A percentile compares a stretch with the other conserved stretches of the same genome.
Conservation (phyloP, 495 filamentous ascomycete species). For the Astrothelium macrocarpum region DNA sequence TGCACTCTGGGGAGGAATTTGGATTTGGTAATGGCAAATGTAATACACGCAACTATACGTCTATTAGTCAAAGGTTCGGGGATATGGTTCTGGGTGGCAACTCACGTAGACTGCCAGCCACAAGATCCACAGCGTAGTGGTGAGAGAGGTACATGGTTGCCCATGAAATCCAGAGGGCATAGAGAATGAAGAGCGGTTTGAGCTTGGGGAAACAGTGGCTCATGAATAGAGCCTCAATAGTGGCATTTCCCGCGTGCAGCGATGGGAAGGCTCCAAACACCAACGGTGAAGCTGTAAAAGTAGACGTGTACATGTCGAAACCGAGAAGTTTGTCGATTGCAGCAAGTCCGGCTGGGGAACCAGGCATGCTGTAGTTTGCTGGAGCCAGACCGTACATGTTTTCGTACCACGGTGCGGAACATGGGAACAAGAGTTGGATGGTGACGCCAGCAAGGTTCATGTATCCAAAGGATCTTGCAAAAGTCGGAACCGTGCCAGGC, state of each 20-base stretch:
- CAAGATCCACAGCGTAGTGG: slow-evolving; percentile 89
- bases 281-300: slow-evolving; percentile 76
- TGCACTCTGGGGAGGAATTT: slow-evolving; percentile 75
- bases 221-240: slow-evolving; percentile 86
- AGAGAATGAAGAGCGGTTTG: slow-evolving; percentile 63
- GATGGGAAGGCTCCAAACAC: slow-evolving; percentile 94
- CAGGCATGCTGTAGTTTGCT: slow-evolving; percentile 81
- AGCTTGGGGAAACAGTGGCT: slow-evolving; percentile 76
- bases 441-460: slow-evolving; percentile 78
- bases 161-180: slow-evolving; percentile 92
- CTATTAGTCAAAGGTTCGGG: slow-evolving; percentile 9
- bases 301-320: slow-evolving; percentile 82
- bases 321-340: slow-evolving; percentile 84
- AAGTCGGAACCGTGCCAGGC: slow-evolving; percentile 75
- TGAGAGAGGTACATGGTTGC: slow-evolving; percentile 97
- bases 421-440: slow-evolving; percentile 82
- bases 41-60: slow-evolving; percentile 52
- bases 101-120: slow-evolving; percentile 65
- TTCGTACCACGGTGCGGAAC: slow-evolving; percentile 92
- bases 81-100: slow-evolving; percentile 8
- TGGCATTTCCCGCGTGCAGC: slow-evolving; percentile 75
- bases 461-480: slow-evolving; percentile 79
- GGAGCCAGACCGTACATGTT: slow-evolving; percentile 78
- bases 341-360: slow-evolving; percentile 77
- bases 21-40: slow-evolving; percentile 70